Evolutionary conservation across 768 basidiomycete species (phyloP).

Genomic region (Exidia glandulosa): DNA sequence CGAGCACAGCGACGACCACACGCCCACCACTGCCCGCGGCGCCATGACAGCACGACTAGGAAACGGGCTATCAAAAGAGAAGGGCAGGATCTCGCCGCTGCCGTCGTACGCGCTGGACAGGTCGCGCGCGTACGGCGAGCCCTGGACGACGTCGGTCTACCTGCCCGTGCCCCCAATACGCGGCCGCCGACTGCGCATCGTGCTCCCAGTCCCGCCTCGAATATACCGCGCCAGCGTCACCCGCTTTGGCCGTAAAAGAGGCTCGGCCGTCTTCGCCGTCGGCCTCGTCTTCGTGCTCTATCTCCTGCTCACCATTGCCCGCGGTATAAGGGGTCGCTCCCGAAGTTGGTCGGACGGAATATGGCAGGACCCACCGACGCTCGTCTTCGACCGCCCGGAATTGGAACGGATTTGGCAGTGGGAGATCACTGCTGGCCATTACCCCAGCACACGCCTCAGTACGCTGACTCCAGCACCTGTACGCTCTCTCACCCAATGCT

Average conservation of each 20-base stretch:
- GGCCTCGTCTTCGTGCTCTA: conserved; percentile 38
- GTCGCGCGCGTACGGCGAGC: conserved; percentile 21
- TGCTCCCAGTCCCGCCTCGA: conserved; percentile 48
- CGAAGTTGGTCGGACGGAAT: conserved; percentile 36
- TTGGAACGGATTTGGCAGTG: conserved; percentile 88
- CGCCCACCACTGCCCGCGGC: too few relatives aligned
- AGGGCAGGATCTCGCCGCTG: conserved; percentile 27
- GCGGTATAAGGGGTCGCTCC: not conserved
- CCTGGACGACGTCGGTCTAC: conserved; percentile 51
- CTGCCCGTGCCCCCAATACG: conserved; percentile 50
- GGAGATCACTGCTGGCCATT: conserved; percentile 91
- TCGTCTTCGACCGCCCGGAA: conserved; percentile 68
- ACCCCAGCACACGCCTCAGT: conserved; percentile 75
- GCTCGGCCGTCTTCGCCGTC: conserved; percentile 40
- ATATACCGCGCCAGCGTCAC: conserved; percentile 45
- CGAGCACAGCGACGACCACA: not conserved
- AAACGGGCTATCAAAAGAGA: conserved; percentile 31
- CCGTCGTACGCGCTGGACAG: conserved; percentile 54
- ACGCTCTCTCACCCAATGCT: not conserved
- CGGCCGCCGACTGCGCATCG: conserved; percentile 44
- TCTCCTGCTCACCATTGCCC: conserved; percentile 43
- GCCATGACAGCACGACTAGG: conserved; percentile 16
- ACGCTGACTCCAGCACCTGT: conserved; percentile 20
- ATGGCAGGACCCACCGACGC: conserved; percentile 50
- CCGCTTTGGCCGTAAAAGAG: conserved; percentile 50